A percentile compares a stretch with the other conserved stretches of the same genome.
Evolutionary conservation across 805 yeast species (phyloP).

Genomic region (Candida corydali): DNA sequence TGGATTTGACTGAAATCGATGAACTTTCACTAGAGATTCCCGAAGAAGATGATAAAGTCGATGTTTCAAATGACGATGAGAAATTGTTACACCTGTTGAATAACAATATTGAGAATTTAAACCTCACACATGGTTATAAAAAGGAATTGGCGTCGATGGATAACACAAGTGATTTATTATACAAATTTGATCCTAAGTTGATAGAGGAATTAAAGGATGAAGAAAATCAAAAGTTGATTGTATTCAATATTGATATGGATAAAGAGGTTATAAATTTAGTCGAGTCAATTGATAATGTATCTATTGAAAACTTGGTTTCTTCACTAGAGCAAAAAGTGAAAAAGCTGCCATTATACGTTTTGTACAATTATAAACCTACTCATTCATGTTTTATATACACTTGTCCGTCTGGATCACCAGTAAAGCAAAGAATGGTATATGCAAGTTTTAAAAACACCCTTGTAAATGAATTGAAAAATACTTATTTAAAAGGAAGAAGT

Average conservation of each 20-base stretch:
- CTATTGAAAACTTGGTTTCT: constrained; percentile 16
- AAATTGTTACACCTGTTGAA: constrained; percentile 43
- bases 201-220: constrained; percentile 12
- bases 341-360: constrained; percentile 47
- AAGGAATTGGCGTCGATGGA: constrained; percentile 34
- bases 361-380: constrained; percentile 41
- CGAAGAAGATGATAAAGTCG: constrained; percentile 14
- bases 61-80: constrained; percentile 60
- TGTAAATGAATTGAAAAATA: constrained; percentile 43
- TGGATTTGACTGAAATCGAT: constrained; percentile 51
- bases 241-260: constrained; percentile 47
- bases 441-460: constrained; percentile 76
- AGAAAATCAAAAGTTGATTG: constrained; percentile 41
- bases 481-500: constrained; percentile 23
- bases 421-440: constrained; percentile 87
- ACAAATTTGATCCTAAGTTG: constrained; percentile 22
- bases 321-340: constrained; percentile 16
- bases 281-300: constrained; percentile 17
- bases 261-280: constrained; percentile 38
- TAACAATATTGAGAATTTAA: constrained; percentile 18
- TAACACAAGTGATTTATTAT: constrained; percentile 18
- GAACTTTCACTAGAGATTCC: constrained; percentile 54
- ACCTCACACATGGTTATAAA: constrained; percentile 17
- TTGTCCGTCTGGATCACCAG: constrained; percentile 88
- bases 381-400: constrained; percentile 65